phyloP scores from a whole-genome alignment of 352 stramenopile species.

The Phytophthora melonis region DNA sequence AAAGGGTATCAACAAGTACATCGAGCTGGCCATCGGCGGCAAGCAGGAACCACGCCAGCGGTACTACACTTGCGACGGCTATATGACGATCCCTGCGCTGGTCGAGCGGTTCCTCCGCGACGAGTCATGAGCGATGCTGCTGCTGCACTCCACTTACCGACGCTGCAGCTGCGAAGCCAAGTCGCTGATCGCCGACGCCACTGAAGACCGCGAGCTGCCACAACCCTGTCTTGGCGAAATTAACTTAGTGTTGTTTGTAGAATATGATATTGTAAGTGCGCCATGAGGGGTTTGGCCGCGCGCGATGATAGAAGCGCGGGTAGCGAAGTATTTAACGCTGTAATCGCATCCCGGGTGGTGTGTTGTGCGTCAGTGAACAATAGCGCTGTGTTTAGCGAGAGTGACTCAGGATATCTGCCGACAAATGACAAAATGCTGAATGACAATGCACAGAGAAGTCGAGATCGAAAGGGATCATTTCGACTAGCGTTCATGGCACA shows the following conservation, averaged over 20 bases:
- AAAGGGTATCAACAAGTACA: constrained; percentile 48
- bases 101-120: constrained; percentile 47
- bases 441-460: too few species aligned
- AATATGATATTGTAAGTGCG: constrained; percentile 22
- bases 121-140: constrained; percentile 21
- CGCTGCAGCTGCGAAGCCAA: constrained; percentile 1
- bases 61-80: constrained; percentile 40
- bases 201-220: not conserved
- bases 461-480: too few species aligned
- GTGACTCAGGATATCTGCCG: too few species aligned
- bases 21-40: constrained; percentile 36
- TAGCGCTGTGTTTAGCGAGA: too few species aligned
- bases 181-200: not conserved
- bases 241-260: constrained; percentile 28
- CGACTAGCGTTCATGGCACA: too few species aligned
- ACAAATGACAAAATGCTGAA: too few species aligned
- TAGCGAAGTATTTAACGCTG: not conserved
- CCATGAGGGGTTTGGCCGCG: too few species aligned
- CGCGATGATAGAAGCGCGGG: too few species aligned
- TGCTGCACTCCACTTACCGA: too few species aligned
- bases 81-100: constrained; percentile 39
- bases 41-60: constrained; percentile 27
- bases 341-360: not conserved
- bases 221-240: constrained; percentile 9
- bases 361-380: too few species aligned